Evolutionary conservation across 176 grass and related monocot species (phyloP).

Genomic region (Oryza meyeriana): DNA sequence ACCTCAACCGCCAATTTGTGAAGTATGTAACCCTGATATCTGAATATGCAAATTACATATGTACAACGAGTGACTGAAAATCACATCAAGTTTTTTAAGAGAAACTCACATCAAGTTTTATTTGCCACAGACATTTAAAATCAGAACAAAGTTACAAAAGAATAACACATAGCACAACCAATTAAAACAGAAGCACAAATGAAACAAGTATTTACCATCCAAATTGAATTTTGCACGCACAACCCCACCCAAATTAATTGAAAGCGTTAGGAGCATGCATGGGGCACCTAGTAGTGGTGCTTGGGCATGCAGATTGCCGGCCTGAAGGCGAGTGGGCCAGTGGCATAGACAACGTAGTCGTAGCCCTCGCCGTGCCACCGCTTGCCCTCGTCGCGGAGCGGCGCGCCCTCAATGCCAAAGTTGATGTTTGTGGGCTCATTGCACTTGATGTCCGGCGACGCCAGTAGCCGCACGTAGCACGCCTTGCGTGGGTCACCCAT

Average conservation of each 20-base stretch:
- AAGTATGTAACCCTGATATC: too few species aligned
- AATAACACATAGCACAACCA: not conserved
- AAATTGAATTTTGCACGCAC: not conserved
- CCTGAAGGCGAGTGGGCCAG: conserved; percentile 61
- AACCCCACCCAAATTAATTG: not conserved
- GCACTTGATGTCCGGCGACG: conserved; percentile 57
- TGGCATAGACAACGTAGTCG: conserved; percentile 33
- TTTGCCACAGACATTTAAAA: not conserved
- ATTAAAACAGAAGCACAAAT: not conserved
- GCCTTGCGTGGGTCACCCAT: conserved; percentile 32
- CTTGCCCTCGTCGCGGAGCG: conserved; percentile 55
- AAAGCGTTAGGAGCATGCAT: not conserved
- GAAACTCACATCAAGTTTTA: not conserved
- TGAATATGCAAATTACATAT: too few species aligned
- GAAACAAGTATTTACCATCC: not conserved
- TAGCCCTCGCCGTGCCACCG: not conserved
- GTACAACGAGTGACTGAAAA: not conserved
- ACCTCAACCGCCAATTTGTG: too few species aligned
- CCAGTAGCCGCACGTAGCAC: conserved; percentile 65
- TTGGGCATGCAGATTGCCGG: conserved; percentile 37
- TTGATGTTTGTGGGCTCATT: conserved; percentile 56
- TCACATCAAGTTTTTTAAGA: too few species aligned
- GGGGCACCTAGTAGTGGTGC: not conserved
- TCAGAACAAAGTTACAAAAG: not conserved
- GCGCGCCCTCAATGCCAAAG: conserved; percentile 46